Conservation (phyloP, 352 stramenopile species). For the Globisporangium canariense region DNA sequence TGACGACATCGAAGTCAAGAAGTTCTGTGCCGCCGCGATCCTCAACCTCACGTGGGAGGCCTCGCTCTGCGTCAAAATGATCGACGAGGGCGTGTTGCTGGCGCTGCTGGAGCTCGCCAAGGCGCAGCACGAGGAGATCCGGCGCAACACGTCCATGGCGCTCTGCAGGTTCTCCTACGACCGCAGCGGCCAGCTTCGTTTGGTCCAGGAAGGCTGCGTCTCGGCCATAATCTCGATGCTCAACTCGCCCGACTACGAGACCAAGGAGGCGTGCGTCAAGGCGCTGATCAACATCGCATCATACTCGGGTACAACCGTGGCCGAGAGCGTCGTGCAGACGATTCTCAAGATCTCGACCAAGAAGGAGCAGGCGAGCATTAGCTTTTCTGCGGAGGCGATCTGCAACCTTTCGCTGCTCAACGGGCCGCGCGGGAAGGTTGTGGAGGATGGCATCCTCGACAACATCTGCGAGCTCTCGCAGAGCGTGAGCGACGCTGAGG, state of each 20-base stretch:
- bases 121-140: slow-evolving; percentile 73
- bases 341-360: slow-evolving; percentile 75
- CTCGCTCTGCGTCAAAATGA: slow-evolving; percentile 45
- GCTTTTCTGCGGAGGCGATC: slow-evolving; percentile 69
- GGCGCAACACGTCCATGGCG: slow-evolving; percentile 79
- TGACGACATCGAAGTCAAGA: slow-evolving; percentile 81
- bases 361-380: slow-evolving; percentile 50
- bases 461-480: slow-evolving; percentile 68
- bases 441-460: slow-evolving; percentile 78
- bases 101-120: slow-evolving; percentile 76
- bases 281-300: slow-evolving; percentile 84
- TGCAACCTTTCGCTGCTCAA: slow-evolving; percentile 76
- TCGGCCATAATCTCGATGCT: slow-evolving; percentile 84
- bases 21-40: slow-evolving; percentile 78
- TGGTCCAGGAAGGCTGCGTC: slow-evolving; percentile 80
- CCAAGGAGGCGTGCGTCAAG: slow-evolving; percentile 83
- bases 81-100: slow-evolving; percentile 72
- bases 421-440: slow-evolving; percentile 61
- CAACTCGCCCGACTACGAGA: slow-evolving; percentile 73
- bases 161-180: slow-evolving; percentile 84
- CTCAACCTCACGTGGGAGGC: slow-evolving; percentile 70
- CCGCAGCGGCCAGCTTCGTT: slow-evolving; percentile 53
- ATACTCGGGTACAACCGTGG: slow-evolving; percentile 48
- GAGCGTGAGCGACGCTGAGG: slow-evolving; percentile 26
- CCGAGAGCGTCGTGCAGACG: slow-evolving; percentile 74